phyloP scores from a whole-genome alignment of 352 stramenopile genomes.

The Achlya hypogyna region DNA sequence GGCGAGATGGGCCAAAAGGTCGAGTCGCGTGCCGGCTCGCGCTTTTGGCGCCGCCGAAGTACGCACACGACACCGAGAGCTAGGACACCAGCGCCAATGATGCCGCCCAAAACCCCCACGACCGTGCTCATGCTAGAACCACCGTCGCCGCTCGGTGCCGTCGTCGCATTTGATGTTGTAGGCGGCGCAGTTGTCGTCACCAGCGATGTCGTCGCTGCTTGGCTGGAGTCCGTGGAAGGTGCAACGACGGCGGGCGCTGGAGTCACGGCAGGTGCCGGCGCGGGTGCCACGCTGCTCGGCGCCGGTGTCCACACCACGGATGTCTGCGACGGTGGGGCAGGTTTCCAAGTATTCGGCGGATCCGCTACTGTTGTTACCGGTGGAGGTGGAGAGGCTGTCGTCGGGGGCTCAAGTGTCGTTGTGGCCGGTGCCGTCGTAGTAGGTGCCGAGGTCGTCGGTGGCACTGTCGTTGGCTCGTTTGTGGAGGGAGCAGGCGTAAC shows the following conservation, averaged over 20 bases:
- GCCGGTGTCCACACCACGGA: no score
- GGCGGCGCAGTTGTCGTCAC: not conserved
- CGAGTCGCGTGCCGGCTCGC: not conserved
- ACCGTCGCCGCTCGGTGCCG: not conserved
- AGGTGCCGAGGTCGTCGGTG: not conserved
- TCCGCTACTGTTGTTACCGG: not conserved
- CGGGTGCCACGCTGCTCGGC: not conserved
- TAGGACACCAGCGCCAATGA: not conserved
- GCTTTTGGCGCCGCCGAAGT: not conserved
- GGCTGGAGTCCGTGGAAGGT: not conserved
- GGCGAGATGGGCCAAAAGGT: slow-evolving; percentile 2
- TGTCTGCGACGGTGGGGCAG: not conserved
- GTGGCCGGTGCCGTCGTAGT: not conserved
- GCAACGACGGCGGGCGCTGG: not conserved
- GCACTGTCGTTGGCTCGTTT: no score
- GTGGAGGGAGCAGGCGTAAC: no score
- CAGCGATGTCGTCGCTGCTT: not conserved
- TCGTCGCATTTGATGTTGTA: not conserved
- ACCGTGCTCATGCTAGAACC: not conserved
- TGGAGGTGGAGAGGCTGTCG: not conserved
- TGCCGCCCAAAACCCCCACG: not conserved
- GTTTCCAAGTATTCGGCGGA: not conserved
- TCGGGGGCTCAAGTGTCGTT: not conserved
- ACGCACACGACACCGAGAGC: not conserved
- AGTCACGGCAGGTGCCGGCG: not conserved